Evolutionary conservation across 352 stramenopile genomes (phyloP).

Genomic region (Plasmopara halstedii): DNA sequence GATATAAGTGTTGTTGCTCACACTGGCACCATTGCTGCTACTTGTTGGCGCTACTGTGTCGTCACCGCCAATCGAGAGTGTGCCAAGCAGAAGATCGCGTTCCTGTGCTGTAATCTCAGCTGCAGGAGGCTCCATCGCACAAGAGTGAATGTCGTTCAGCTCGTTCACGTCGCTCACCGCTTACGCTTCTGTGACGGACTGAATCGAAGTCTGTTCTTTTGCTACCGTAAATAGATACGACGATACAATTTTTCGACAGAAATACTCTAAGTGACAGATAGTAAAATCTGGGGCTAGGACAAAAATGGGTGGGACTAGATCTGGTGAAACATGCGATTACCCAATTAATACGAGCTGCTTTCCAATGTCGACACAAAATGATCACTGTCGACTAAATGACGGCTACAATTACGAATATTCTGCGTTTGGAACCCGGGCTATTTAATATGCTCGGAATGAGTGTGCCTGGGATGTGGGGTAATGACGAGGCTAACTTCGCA

Average conservation of each 20-base stretch:
- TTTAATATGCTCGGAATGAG: too few species aligned
- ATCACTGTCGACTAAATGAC: too few species aligned
- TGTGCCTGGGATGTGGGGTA: too few species aligned
- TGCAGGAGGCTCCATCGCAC: conserved; percentile 13
- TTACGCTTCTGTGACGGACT: conserved; percentile 18
- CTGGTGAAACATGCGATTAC: neutral
- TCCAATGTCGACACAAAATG: too few species aligned
- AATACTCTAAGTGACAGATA: neutral
- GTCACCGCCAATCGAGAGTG: conserved; percentile 16
- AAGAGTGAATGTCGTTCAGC: conserved; percentile 11
- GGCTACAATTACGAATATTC: too few species aligned
- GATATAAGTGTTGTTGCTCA: neutral
- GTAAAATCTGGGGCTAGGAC: too few species aligned
- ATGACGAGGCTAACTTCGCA: too few species aligned
- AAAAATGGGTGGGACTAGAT: neutral
- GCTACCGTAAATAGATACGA: conserved; percentile 22
- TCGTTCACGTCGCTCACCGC: conserved; percentile 1
- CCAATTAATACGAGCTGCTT: too few species aligned
- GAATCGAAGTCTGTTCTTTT: conserved; percentile 26
- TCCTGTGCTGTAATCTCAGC: conserved; percentile 20
- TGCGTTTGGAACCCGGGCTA: too few species aligned
- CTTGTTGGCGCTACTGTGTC: neutral
- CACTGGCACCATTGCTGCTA: conserved; percentile 1
- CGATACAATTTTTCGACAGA: conserved; percentile 9
- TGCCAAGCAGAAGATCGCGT: conserved; percentile 36